Conservation (phyloP, 441 rosid species). For the Adansonia madagascariensis region DNA sequence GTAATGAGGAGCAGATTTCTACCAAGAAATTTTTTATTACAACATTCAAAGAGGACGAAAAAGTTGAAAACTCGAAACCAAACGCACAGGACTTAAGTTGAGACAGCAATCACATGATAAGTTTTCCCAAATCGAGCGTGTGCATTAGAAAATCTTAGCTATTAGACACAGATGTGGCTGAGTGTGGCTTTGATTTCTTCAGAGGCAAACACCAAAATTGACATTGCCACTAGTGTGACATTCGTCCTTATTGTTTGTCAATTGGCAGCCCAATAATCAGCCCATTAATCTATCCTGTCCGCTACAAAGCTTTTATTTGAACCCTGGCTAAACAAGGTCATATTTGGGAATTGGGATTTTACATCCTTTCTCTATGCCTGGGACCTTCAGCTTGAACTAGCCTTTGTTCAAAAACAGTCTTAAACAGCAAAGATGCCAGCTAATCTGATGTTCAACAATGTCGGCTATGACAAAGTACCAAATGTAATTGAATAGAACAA, state of each 20-base stretch:
- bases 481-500: neutral
- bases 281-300: neutral
- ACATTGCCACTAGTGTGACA: neutral
- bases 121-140: conserved; percentile 14
- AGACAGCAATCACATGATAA: conserved; percentile 11
- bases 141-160: neutral
- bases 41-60: neutral
- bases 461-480: neutral
- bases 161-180: neutral
- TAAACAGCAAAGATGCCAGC: neutral
- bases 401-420: neutral
- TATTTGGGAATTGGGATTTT: neutral
- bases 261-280: neutral
- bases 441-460: neutral
- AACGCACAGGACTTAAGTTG: neutral
- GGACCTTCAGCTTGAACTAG: neutral
- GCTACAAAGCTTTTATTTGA: conserved; percentile 2
- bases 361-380: neutral
- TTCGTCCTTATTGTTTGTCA: conserved; percentile 25
- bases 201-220: no score
- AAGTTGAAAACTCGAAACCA: no score
- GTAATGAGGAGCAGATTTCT: neutral
- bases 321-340: neutral
- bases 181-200: conserved; percentile 13
- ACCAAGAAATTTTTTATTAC: neutral